Conservation (phyloP, 768 basidiomycete species). For the Clavaria fumosa region DNA sequence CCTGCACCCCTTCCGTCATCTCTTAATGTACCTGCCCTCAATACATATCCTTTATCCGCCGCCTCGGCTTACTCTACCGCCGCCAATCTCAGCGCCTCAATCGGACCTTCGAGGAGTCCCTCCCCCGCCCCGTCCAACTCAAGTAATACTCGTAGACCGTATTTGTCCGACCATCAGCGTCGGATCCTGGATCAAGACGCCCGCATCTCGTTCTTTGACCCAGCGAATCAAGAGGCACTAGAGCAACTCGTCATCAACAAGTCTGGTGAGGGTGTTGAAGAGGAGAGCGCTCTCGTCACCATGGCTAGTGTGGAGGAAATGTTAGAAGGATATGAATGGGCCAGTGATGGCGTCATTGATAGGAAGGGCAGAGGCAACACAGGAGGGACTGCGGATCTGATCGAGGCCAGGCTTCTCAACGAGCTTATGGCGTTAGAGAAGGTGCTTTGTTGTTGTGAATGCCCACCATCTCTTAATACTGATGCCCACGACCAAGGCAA, state of each 20-base stretch:
- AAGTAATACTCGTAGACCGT: too few species aligned
- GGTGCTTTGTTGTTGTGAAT: conserved; percentile 37
- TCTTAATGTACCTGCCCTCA: background rate
- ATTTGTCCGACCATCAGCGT: too few species aligned
- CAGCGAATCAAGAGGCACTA: conserved; percentile 54
- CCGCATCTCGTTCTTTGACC: conserved; percentile 73
- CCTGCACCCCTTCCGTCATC: too few species aligned
- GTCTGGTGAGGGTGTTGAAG: conserved; percentile 44
- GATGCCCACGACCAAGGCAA: conserved; percentile 42
- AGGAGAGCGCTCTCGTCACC: conserved; percentile 66
- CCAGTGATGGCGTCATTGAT: conserved; percentile 60
- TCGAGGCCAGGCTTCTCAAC: conserved; percentile 77
- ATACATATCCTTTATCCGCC: background rate
- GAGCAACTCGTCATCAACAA: conserved; percentile 49
- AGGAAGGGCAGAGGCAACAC: conserved; percentile 47
- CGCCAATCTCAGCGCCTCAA: background rate
- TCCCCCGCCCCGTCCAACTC: too few species aligned
- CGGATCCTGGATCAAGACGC: conserved; percentile 54
- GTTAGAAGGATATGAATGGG: conserved; percentile 98
- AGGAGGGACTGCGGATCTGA: conserved; percentile 73
- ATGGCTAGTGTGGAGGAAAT: conserved; percentile 93
- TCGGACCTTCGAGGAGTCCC: too few species aligned
- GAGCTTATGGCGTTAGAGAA: conserved; percentile 90
- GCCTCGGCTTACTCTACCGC: background rate
- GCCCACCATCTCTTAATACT: conserved; percentile 1